These are phyloP conservation scores for Saposhnikovia divaricata DNA, from an alignment of 129 eudicot species.

Conservation along the genomic window DNA sequence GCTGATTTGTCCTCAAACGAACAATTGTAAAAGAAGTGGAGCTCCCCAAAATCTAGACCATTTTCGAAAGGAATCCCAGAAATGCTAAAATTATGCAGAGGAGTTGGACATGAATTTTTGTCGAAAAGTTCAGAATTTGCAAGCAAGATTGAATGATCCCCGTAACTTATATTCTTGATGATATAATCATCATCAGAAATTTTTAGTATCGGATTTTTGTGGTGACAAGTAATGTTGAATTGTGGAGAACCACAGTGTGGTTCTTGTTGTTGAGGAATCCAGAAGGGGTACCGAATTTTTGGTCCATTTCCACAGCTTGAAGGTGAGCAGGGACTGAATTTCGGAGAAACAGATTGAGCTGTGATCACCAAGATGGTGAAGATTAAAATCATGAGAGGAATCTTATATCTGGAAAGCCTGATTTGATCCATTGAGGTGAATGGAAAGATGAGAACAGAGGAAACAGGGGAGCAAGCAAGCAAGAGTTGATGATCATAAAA, in stretches of 20 bases:
- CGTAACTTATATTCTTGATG: conserved; percentile 32
- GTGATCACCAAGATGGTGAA: conserved; percentile 13
- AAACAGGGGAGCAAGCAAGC: conserved; percentile 18
- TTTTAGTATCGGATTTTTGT: conserved; percentile 26
- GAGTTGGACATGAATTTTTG: conserved; percentile 40
- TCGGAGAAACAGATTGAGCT: conserved; percentile 15
- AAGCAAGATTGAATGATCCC: conserved; percentile 30
- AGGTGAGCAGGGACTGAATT: conserved; percentile 33
- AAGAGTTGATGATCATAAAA: conserved; percentile 13
- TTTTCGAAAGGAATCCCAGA: conserved; percentile 35
- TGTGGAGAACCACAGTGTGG: conserved; percentile 48
- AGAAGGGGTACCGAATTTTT: conserved; percentile 42
- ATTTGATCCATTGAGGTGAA: conserved; percentile 23
- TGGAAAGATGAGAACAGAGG: conserved; percentile 3
- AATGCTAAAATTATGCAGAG: conserved; percentile 40
- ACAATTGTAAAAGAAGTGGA: conserved; percentile 48
- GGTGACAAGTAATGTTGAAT: conserved; percentile 43
- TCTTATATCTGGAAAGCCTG: conserved; percentile 12
- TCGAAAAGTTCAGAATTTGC: conserved; percentile 22
- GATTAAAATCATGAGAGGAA: conserved; percentile 13
- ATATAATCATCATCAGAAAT: conserved; percentile 39
- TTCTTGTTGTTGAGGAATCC: conserved; percentile 39
- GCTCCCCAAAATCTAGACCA: conserved; percentile 18
- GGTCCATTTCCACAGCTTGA: conserved; percentile 46
- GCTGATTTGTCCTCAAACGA: conserved; percentile 6